Percentiles rank a stretch among this genome's conserved stretches.
These are phyloP conservation scores for Saturnispora gosingensis DNA, from an alignment of 805 yeast species.

Conservation along the genomic window DNA sequence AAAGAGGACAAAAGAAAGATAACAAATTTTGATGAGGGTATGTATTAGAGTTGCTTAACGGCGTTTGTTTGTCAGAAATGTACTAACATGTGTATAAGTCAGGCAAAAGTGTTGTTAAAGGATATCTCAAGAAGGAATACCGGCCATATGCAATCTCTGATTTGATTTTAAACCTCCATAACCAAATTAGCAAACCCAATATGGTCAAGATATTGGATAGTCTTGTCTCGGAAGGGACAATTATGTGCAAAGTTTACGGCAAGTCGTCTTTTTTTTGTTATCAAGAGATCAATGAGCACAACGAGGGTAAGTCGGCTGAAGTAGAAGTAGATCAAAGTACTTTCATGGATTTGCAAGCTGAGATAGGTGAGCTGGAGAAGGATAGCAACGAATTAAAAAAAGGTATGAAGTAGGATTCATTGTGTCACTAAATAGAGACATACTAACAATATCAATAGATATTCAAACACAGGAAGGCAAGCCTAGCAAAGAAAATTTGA, in stretches of 20 bases:
- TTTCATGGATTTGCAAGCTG: neutral
- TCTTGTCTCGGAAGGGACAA: constrained; percentile 26
- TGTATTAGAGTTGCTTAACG: neutral
- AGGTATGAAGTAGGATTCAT: neutral
- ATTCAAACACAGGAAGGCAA: constrained; percentile 1
- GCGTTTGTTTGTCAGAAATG: neutral
- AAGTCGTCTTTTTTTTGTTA: constrained; percentile 36
- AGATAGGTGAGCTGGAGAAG: neutral
- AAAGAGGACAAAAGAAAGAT: constrained; percentile 6
- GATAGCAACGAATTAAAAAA: neutral
- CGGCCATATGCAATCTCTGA: constrained; percentile 42
- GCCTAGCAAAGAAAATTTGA: neutral
- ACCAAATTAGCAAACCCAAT: constrained; percentile 28
- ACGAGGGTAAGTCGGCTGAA: neutral
- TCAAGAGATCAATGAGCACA: constrained; percentile 20
- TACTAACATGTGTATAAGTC: neutral
- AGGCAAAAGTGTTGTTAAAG: constrained; percentile 9
- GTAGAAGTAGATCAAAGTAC: constrained; percentile 4
- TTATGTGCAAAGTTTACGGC: constrained; percentile 35
- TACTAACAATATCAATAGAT: constrained; percentile 1
- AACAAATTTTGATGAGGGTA: constrained; percentile 14
- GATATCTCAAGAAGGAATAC: constrained; percentile 35
- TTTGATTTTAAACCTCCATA: constrained; percentile 36
- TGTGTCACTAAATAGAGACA: neutral
- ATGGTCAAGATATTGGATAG: constrained; percentile 30